phyloP scores from a whole-genome alignment of 805 yeast species.

The Teunomyces lycoperdinae region DNA sequence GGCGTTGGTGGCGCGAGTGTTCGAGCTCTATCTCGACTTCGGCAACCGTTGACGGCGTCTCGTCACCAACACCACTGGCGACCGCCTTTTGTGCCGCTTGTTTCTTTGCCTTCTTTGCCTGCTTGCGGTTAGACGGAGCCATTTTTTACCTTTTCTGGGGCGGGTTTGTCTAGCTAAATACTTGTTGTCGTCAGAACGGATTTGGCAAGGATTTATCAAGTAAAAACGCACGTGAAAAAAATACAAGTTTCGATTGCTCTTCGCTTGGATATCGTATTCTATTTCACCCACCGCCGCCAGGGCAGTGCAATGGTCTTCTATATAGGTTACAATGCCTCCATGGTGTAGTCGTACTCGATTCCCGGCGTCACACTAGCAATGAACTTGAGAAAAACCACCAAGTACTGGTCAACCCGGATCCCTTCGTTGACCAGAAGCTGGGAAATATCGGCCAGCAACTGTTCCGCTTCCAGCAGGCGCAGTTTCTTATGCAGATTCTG shows the following conservation, averaged over 20 bases:
- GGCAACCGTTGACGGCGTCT: background rate
- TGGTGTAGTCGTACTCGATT: slow-evolving; percentile 96
- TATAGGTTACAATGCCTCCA: slow-evolving; percentile 73
- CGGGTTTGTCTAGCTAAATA: background rate
- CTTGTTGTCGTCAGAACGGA: background rate
- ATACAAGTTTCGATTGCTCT: background rate
- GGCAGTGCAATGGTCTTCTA: background rate
- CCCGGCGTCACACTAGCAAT: slow-evolving; percentile 98
- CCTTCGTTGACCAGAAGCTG: slow-evolving; percentile 33
- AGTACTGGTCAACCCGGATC: slow-evolving; percentile 85
- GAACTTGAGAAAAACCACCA: slow-evolving; percentile 85
- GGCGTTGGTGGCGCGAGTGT: slow-evolving; percentile 1
- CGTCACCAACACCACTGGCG: background rate
- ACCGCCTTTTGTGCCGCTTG: background rate
- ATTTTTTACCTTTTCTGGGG: background rate
- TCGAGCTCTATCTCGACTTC: background rate
- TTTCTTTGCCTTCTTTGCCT: background rate
- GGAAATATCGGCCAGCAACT: slow-evolving; percentile 2
- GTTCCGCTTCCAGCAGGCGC: slow-evolving; percentile 12
- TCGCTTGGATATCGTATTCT: background rate
- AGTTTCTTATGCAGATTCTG: slow-evolving; percentile 20
- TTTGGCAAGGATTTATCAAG: background rate
- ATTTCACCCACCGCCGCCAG: background rate
- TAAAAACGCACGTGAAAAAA: background rate
- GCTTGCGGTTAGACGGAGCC: background rate